A percentile compares a stretch with the other conserved stretches of the same genome.
These are phyloP conservation scores for Skeletonema grethae DNA, from an alignment of 108 stramenopile genomes.

Conservation along the genomic window DNA sequence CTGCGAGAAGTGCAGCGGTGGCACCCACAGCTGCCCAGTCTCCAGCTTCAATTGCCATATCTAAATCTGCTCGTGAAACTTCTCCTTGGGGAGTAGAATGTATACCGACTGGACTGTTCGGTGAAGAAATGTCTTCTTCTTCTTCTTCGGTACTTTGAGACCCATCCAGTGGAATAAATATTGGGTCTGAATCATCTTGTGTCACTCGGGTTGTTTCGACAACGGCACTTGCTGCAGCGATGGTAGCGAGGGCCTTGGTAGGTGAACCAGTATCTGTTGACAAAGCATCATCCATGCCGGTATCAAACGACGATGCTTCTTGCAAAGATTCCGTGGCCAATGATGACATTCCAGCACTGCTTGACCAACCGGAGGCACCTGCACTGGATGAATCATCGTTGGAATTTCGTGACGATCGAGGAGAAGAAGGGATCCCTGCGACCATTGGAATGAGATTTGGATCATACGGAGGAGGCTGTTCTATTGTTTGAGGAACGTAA, in stretches of 20 bases:
- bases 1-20: conserved; percentile 80
- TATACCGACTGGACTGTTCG: conserved; percentile 2
- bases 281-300: conserved; percentile 20
- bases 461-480: background rate
- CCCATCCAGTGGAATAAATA: background rate
- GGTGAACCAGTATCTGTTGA: conserved; percentile 2
- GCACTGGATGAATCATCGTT: conserved; percentile 30
- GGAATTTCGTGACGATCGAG: background rate
- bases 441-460: conserved; percentile 6
- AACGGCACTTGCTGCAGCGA: conserved; percentile 17
- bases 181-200: conserved; percentile 8
- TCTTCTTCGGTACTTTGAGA: conserved; percentile 8
- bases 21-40: conserved; percentile 90
- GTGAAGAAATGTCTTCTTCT: background rate
- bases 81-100: conserved; percentile 13
- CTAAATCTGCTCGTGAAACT: conserved; percentile 63
- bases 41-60: conserved; percentile 79
- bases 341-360: conserved; percentile 29
- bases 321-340: conserved; percentile 20
- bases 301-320: conserved; percentile 12
- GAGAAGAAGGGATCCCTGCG: conserved; percentile 18
- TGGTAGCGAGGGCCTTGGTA: conserved; percentile 16
- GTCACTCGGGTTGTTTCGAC: background rate
- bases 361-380: conserved; percentile 47
- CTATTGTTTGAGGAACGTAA: conserved; percentile 7